Conservation (phyloP, 306 rosid species). For the Quercus cerris region DNA sequence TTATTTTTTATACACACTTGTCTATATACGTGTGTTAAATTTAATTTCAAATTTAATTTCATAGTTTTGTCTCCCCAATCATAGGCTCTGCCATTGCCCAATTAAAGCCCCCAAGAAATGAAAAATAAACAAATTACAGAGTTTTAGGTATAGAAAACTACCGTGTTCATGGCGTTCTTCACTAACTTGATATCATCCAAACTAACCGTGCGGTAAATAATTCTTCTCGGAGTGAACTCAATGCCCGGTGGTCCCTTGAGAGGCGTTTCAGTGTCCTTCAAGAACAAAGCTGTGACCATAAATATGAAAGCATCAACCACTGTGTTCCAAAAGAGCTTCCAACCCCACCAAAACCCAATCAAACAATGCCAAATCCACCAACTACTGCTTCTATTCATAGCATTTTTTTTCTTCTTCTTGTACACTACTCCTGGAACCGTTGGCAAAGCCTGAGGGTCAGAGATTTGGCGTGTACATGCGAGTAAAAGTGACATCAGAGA, state of each 20-base stretch:
- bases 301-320: constrained; percentile 25
- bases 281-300: constrained; percentile 7
- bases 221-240: constrained; percentile 20
- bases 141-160: neutral
- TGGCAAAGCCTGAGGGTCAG: constrained; percentile 32
- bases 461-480: constrained; percentile 27
- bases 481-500: constrained; percentile 40
- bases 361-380: constrained; percentile 1
- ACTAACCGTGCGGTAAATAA: constrained; percentile 16
- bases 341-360: constrained; percentile 21
- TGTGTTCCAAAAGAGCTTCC: constrained; percentile 21
- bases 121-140: no score
- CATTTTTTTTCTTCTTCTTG: neutral
- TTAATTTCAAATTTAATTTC: no score
- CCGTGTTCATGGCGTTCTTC: constrained; percentile 32
- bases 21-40: no score
- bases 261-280: constrained; percentile 32
- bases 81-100: no score
- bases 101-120: no score
- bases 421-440: constrained; percentile 11
- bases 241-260: constrained; percentile 7
- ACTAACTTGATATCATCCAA: constrained; percentile 32
- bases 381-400: no score
- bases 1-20: no score
- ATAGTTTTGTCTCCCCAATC: no score